Evolutionary conservation across 2,329 filamentous ascomycete species (phyloP).

Genomic region (Chaetomium olivaceum): DNA sequence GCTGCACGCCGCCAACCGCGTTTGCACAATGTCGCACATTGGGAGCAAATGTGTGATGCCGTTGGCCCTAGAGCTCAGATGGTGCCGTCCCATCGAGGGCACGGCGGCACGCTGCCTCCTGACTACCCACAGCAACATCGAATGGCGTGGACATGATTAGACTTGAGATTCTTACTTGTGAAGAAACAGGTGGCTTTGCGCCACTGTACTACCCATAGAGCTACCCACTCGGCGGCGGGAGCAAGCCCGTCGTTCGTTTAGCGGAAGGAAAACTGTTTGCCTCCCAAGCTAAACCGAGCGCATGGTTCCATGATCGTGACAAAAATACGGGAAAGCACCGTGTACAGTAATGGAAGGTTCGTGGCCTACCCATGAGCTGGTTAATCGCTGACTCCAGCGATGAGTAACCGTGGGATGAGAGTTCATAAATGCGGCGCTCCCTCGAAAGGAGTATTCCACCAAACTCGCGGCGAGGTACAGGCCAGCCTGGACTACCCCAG

Average conservation of each 20-base stretch:
- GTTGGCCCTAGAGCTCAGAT: slow-evolving; percentile 19
- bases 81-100: slow-evolving; percentile 16
- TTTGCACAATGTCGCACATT: slow-evolving; percentile 28
- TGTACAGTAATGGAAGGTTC: background rate
- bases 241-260: background rate
- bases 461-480: background rate
- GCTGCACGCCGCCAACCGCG: slow-evolving; percentile 7
- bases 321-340: slow-evolving; percentile 31
- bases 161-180: background rate
- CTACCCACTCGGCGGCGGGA: background rate
- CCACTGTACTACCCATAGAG: background rate
- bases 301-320: slow-evolving; percentile 24
- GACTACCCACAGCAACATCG: slow-evolving; percentile 10
- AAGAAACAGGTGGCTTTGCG: background rate
- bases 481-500: background rate
- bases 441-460: background rate
- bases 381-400: background rate
- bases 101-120: background rate
- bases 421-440: background rate
- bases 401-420: background rate
- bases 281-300: slow-evolving; percentile 1
- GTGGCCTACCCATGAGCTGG: background rate
- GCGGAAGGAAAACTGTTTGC: background rate
- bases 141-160: background rate
- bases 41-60: slow-evolving; percentile 20